A percentile compares a stretch with the other conserved stretches of the same genome.
phyloP scores from a whole-genome alignment of 148 eudicot genomes.

The Persicaria maculosa region DNA sequence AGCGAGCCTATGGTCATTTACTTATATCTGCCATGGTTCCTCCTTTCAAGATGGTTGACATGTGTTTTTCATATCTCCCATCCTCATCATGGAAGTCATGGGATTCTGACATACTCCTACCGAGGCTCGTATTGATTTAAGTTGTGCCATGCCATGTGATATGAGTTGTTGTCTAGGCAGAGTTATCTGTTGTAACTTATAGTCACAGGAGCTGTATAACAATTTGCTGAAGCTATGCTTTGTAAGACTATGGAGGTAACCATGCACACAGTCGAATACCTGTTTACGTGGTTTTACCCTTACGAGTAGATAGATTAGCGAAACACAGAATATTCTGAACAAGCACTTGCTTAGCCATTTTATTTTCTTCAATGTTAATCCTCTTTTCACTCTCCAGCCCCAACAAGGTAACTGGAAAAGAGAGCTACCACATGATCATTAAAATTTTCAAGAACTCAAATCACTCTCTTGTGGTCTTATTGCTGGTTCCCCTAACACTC shows the following conservation, averaged over 20 bases:
- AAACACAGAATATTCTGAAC: too few relatives aligned
- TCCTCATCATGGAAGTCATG: slow-evolving; percentile 1
- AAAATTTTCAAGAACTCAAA: too few relatives aligned
- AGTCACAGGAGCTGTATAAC: not conserved
- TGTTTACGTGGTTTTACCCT: too few relatives aligned
- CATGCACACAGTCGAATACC: too few relatives aligned
- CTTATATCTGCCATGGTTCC: not conserved
- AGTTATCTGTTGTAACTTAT: slow-evolving; percentile 3
- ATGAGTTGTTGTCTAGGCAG: not conserved
- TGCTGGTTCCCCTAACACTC: too few relatives aligned
- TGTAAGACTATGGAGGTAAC: not conserved
- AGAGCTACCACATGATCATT: too few relatives aligned
- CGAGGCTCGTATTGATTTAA: not conserved
- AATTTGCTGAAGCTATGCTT: not conserved
- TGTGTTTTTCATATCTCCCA: not conserved
- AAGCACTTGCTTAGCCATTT: too few relatives aligned
- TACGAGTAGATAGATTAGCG: too few relatives aligned
- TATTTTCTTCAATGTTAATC: too few relatives aligned
- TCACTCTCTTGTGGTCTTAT: too few relatives aligned
- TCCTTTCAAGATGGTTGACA: not conserved
- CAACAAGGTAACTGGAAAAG: too few relatives aligned
- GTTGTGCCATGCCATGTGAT: not conserved
- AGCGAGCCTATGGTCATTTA: not conserved
- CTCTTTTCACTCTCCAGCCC: too few relatives aligned
- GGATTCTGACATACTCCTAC: not conserved